Base-by-base conservation (phyloP, 1,284 basidiomycete species). In the Heimioporus retisporus region DNA sequence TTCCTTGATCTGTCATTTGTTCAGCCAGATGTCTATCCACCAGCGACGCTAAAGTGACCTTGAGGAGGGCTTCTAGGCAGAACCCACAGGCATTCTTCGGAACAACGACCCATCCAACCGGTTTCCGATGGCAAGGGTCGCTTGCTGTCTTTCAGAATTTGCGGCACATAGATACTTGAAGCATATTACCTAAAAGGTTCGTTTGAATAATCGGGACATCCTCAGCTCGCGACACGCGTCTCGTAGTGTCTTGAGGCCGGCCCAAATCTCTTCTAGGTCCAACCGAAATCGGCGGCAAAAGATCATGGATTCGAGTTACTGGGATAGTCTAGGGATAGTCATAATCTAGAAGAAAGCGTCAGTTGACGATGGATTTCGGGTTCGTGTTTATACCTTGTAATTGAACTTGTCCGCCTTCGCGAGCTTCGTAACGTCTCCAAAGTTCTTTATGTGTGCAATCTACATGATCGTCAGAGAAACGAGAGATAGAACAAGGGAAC, bases 341-440 rank as follows among this genome's bases (percentile, higher is more conserved):
- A 93, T 91, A 68, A 97, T 93, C 91, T 96, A 69, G 5, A 69
- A 64, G 42, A 69, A 28, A 28, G 5, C 28, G 28, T 28, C 28
- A 72, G 53, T 61, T 16, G 16, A 23, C 48, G 21, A 23, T 55
- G 19, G 11, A 40, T 40, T 40, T 11, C 35, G 11, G 10, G 35
- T 11, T 40, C 35, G 35, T 40, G 35, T 40, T 11, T 81, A 68
- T 65, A 93, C 93, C 84, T 94, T 88, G 65, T 84, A 83, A 75
- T 96, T 93, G 80, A 93, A 97, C 74, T 92, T 92, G 75, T 98
- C 96, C 23, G 94, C 90, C 73, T 93, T 94, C 6, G 93, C 88
- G 7, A 96, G 84, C 77, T 92, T 91, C 65, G 82, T 83, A 23
- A 91, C 82, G 66, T 95, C 91, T 1, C 84, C 86, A 72, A 92